Percentiles rank a stretch among this genome's conserved stretches.
Evolutionary conservation across 768 basidiomycete species (phyloP).

Genomic region (Boletus coccyginus): DNA sequence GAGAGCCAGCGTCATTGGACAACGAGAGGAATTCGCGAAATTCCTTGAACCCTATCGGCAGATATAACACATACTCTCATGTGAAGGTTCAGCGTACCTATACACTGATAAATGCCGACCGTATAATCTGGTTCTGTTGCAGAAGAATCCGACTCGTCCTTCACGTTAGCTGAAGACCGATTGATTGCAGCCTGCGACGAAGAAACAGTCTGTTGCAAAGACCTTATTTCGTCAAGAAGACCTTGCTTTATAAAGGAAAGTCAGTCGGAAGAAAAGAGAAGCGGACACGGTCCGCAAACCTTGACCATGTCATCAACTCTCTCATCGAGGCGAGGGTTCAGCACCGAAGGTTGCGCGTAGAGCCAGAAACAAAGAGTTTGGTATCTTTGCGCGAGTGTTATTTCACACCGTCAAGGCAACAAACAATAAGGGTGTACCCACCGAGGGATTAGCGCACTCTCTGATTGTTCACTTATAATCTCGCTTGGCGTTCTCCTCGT

Average conservation of each 20-base stretch:
- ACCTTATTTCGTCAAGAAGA: conserved; percentile 73
- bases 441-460: conserved; percentile 48
- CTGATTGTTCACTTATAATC: conserved; percentile 61
- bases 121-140: conserved; percentile 51
- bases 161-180: background rate
- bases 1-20: conserved; percentile 35
- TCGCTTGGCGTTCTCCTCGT: conserved; percentile 64
- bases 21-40: conserved; percentile 68
- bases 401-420: background rate
- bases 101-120: conserved; percentile 89
- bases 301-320: conserved; percentile 90
- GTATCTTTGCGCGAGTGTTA: conserved; percentile 50
- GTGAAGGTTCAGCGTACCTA: conserved; percentile 51
- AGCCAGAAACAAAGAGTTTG: conserved; percentile 90
- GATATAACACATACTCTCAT: conserved; percentile 5
- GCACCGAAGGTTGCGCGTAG: conserved; percentile 61
- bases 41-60: conserved; percentile 80
- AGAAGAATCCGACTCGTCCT: background rate
- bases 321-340: conserved; percentile 68
- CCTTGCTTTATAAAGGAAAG: conserved; percentile 52
- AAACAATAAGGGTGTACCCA: conserved; percentile 20
- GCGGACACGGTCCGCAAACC: conserved; percentile 37
- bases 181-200: background rate
- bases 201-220: conserved; percentile 38
- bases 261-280: background rate